phyloP scores from a whole-genome alignment of 345 rosid species.

The Fremontodendron californicum region DNA sequence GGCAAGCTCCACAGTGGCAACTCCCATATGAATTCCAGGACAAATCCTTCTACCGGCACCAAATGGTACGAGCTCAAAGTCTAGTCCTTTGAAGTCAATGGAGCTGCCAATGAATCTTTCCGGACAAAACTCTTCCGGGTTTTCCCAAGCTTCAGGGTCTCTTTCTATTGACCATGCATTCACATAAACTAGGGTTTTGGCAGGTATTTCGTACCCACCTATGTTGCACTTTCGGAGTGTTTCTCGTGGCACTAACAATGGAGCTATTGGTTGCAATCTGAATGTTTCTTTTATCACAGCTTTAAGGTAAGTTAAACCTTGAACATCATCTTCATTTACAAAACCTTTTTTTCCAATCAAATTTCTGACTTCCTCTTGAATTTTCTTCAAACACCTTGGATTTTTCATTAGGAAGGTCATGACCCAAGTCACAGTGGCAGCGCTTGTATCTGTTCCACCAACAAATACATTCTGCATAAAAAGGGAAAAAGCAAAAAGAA shows the following conservation, averaged over 20 bases:
- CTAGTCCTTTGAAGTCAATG: conserved; percentile 21
- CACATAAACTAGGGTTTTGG: conserved; percentile 27
- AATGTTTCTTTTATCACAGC: conserved; percentile 44
- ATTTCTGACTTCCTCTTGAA: conserved; percentile 32
- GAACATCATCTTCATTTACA: conserved; percentile 32
- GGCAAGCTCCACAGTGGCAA: conserved; percentile 13
- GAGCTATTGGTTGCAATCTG: conserved; percentile 31
- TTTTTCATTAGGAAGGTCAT: conserved; percentile 38
- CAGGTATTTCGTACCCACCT: conserved; percentile 28
- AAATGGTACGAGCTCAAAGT: conserved; percentile 25
- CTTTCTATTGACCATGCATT: conserved; percentile 39
- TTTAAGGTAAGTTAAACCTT: conserved; percentile 29
- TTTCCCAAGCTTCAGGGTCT: conserved; percentile 36
- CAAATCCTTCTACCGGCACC: conserved; percentile 24
- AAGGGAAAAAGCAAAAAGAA: neutral
- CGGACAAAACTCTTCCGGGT: conserved; percentile 9
- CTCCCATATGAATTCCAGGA: conserved; percentile 20
- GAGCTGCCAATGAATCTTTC: conserved; percentile 19
- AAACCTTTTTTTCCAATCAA: conserved; percentile 26
- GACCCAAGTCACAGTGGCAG: conserved; percentile 39
- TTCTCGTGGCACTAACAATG: conserved; percentile 30
- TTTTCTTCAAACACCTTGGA: conserved; percentile 33
- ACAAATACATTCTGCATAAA: conserved; percentile 13
- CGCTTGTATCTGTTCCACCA: conserved; percentile 41
- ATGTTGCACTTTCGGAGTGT: conserved; percentile 20